Base-by-base conservation (phyloP, 768 basidiomycete genomes). In the Daedaleopsis sinensis region DNA sequence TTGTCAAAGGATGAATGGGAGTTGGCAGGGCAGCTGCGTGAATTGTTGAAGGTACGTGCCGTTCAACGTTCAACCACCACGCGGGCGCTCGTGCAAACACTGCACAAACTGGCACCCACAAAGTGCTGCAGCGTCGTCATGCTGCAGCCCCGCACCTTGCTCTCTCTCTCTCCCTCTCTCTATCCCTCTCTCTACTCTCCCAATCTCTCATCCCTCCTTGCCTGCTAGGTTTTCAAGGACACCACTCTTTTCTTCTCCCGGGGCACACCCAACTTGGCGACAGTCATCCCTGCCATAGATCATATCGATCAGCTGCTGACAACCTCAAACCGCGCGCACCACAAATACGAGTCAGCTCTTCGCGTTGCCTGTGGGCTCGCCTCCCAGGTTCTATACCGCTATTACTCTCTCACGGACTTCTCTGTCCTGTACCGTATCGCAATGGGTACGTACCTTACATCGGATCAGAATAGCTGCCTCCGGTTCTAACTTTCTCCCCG, bases 1-100 rank as follows among this genome's bases (percentile, higher is more conserved):
- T 64, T 78, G 27, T 36, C 32, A 1, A 38, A 59, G 13, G 55
- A 53, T 0, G 77, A 80, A 44, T 80, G 78, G 78, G 24, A 24
- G 1, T 60, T 78, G 6, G 44, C 18, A n/a, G 1, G 44, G 1
- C 44, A 46, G 44, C 44, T 46, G 15, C 44, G 44, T 8, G 44
- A 46, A 2, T 7, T 46, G 44, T 8, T 46, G 44, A 46, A 46
- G 44, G 44, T 46, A 18, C 18, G 44, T 46, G 2, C 44, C 18
- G n/a, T 21, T n/a, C 44, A n/a, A n/a, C 3, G 9, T 46, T 16
- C 2, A 2, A 9, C 21, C n/a, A 1, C 42, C 42, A 43, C 44
- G 7, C 27, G 27, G 1, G 44, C 44, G 44, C 18, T 8, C 8
- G 18, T 1, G 1, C 44, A 46, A 46, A 46, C 44, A 46, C 12